Evolutionary conservation across 139 green algal species (phyloP).

Genomic region (Spirogloea muscicola): DNA sequence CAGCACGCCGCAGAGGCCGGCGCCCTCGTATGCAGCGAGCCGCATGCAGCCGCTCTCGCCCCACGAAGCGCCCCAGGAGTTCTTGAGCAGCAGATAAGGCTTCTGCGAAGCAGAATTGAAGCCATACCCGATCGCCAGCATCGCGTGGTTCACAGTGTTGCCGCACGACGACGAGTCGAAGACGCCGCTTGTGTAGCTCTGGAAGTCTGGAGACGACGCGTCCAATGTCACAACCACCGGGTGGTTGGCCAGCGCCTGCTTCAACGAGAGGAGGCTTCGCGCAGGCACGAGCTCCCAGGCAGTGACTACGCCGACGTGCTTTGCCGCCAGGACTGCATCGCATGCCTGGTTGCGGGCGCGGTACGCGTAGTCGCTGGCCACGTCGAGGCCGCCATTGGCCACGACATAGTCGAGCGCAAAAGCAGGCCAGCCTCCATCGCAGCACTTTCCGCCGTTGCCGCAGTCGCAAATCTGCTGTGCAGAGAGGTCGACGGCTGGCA

Average conservation of each 20-base stretch:
- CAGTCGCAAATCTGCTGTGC: slow-evolving; percentile 39
- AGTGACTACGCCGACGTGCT: too few species aligned
- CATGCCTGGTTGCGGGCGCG: slow-evolving; percentile 47
- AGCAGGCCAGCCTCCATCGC: slow-evolving; percentile 91
- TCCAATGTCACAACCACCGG: slow-evolving; percentile 85
- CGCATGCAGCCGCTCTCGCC: slow-evolving; percentile 87
- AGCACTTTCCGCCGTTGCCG: slow-evolving; percentile 49
- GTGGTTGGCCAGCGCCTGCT: slow-evolving; percentile 72
- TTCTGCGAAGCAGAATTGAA: slow-evolving; percentile 65
- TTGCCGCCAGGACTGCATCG: too few species aligned
- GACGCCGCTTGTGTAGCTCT: slow-evolving; percentile 76
- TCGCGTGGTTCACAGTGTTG: slow-evolving; percentile 23
- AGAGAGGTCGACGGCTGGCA: too few species aligned
- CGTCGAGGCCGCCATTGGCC: slow-evolving; percentile 83
- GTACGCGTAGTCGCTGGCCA: slow-evolving; percentile 85
- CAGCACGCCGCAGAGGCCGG: slow-evolving; percentile 89
- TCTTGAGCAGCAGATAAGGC: slow-evolving; percentile 91
- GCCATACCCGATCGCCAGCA: slow-evolving; percentile 59
- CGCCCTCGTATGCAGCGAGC: slow-evolving; percentile 48
- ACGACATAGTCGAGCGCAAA: slow-evolving; percentile 85
- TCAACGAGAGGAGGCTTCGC: slow-evolving; percentile 46
- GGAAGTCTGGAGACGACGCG: slow-evolving; percentile 76
- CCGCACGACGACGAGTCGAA: background rate
- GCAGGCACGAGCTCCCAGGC: slow-evolving; percentile 79
- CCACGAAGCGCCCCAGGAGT: slow-evolving; percentile 83